These are phyloP conservation scores for Allomyces macrogynus DNA, from an alignment of 192 early-diverging fungal species.

Conservation along the genomic window DNA sequence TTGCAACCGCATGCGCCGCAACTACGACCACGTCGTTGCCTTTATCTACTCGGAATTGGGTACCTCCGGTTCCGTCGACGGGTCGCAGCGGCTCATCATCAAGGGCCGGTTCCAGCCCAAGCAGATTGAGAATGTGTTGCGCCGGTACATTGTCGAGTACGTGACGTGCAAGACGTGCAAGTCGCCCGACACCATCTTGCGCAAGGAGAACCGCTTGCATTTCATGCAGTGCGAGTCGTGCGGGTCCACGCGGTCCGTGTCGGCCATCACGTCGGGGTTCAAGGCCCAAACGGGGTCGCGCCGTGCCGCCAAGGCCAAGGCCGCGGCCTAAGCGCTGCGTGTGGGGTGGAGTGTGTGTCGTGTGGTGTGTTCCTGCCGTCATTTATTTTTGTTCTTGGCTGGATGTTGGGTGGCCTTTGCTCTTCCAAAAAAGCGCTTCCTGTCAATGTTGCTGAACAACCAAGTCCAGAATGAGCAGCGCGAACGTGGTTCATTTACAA, in stretches of 20 bases:
- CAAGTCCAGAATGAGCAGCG: no score
- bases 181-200: constrained; percentile 75
- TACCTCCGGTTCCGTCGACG: constrained; percentile 89
- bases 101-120: constrained; percentile 97
- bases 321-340: not conserved
- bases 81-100: constrained; percentile 73
- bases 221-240: constrained; percentile 96
- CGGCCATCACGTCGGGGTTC: constrained; percentile 95
- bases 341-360: no score
- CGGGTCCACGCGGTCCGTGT: constrained; percentile 80
- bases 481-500: no score
- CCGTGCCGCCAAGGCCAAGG: not conserved
- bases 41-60: constrained; percentile 97
- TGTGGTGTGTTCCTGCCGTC: no score
- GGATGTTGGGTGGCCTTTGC: no score
- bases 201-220: constrained; percentile 87
- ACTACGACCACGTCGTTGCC: constrained; percentile 91
- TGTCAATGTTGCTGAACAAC: no score
- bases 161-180: constrained; percentile 99
- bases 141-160: constrained; percentile 93
- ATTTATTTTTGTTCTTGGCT: no score
- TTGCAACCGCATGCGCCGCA: constrained; percentile 78
- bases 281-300: constrained; percentile 44
- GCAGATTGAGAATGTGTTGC: constrained; percentile 94
- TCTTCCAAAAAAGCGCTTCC: no score